Evolutionary conservation across 2,329 filamentous ascomycete species (phyloP).

Genomic region (Penicillium sclerotiorum): DNA sequence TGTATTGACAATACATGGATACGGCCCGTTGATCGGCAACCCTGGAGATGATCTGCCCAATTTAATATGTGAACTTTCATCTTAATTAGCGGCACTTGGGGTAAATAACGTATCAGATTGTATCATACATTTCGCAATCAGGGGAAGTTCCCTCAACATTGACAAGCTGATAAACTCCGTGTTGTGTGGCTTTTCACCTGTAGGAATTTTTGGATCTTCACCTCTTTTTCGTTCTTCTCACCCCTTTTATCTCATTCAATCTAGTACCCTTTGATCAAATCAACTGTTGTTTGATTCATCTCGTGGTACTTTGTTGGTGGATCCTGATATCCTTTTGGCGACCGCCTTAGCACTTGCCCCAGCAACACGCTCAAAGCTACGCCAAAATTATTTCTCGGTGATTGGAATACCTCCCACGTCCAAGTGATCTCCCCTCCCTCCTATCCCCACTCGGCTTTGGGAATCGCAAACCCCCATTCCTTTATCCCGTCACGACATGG

Average conservation of each 20-base stretch:
- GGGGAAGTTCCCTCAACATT: slow-evolving; percentile 18
- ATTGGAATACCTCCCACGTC: slow-evolving; percentile 2
- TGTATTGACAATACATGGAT: neutral
- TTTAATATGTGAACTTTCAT: slow-evolving; percentile 4
- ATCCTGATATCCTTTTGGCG: slow-evolving; percentile 20
- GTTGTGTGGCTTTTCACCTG: slow-evolving; percentile 13
- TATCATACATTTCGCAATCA: slow-evolving; percentile 14
- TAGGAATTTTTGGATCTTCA: neutral
- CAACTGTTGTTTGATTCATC: slow-evolving; percentile 1
- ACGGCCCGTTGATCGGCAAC: neutral
- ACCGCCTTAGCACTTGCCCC: slow-evolving; percentile 30
- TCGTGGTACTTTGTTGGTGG: slow-evolving; percentile 19
- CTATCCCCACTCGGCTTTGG: slow-evolving; percentile 9
- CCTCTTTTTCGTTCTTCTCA: slow-evolving; percentile 6
- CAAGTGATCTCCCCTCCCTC: slow-evolving; percentile 2
- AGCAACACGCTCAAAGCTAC: slow-evolving; percentile 26
- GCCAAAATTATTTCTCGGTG: slow-evolving; percentile 25
- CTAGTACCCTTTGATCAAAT: neutral
- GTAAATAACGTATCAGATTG: neutral
- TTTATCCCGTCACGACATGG: slow-evolving; percentile 39
- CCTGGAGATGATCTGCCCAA: neutral
- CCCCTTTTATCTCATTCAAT: neutral
- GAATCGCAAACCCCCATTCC: slow-evolving; percentile 16
- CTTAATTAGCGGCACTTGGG: neutral
- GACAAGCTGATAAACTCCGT: neutral